Conservation (phyloP, 805 yeast species). For the Spencermartinsiella europaea region DNA sequence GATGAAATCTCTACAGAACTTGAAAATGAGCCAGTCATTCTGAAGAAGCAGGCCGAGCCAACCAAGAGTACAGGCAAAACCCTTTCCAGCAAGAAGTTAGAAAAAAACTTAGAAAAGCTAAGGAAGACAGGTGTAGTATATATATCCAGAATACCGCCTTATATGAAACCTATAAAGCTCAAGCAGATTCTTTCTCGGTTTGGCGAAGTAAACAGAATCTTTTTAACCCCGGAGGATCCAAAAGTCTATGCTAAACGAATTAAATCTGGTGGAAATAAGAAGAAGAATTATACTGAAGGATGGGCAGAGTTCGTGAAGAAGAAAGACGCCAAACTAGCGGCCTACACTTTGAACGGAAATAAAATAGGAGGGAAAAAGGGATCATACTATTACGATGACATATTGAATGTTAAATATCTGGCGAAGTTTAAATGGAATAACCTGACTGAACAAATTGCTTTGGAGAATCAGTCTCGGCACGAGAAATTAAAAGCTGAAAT, state of each 20-base stretch:
- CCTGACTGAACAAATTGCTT: slow-evolving; percentile 86
- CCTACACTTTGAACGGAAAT: slow-evolving; percentile 79
- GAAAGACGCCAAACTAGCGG: slow-evolving; percentile 83
- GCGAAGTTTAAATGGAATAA: slow-evolving; percentile 95
- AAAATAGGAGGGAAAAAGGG: slow-evolving; percentile 90
- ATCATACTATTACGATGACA: slow-evolving; percentile 87
- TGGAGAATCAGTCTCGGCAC: slow-evolving; percentile 83
- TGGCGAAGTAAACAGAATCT: slow-evolving; percentile 84
- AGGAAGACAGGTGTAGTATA: slow-evolving; percentile 90
- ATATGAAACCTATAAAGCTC: slow-evolving; percentile 91
- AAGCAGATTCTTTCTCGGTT: slow-evolving; percentile 74
- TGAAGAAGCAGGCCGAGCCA: not conserved
- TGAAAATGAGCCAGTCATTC: slow-evolving; percentile 9
- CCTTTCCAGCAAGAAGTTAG: slow-evolving; percentile 31
- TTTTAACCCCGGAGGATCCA: slow-evolving; percentile 79
- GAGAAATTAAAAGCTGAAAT: slow-evolving; percentile 83
- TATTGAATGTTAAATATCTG: slow-evolving; percentile 82
- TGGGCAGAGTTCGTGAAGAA: slow-evolving; percentile 92
- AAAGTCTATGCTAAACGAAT: slow-evolving; percentile 60
- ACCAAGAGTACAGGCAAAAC: slow-evolving; percentile 18
- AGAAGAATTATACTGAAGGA: slow-evolving; percentile 83
- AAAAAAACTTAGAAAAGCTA: slow-evolving; percentile 39
- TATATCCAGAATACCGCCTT: slow-evolving; percentile 87
- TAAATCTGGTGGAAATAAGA: slow-evolving; percentile 88
- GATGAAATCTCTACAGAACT: slow-evolving; percentile 17